Base-by-base conservation (phyloP, 2,329 filamentous ascomycete species). In the Alternaria arbusti region DNA sequence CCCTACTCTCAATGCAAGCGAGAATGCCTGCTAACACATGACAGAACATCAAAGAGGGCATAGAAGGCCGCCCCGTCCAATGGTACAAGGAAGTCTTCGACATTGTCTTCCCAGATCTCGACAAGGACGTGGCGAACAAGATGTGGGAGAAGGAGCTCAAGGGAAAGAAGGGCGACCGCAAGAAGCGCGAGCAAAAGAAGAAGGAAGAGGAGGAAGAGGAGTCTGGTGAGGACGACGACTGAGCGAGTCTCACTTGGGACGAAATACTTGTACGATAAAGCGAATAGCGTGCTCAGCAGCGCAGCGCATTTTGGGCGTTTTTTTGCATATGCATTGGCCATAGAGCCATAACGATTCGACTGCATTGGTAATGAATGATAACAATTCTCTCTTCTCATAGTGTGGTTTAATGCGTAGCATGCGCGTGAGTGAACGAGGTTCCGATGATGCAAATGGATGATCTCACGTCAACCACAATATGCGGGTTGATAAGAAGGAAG, bases 61-160 rank as follows among this genome's bases (percentile, higher is more conserved):
- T 99, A 66, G 90, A 97, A 81, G 96, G 96, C 74, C 92, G 91
- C 71, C 91, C 96, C 0, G 95, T 95, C 17, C 90, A 88, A 75
- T 99, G 96, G 96, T 99, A 98, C 84, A 87, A 87, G 7, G 94
- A 99, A 70, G 93, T 99, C 54, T 98, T 97, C 79, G 88, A 95
- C 67, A 86, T 97, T 65, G 89, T 98, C 71, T 99, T 99, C 84
- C 89, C 92, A 40, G 85, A 91, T 68, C 81, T 98, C 17, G 92
- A 97, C 81, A 85, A 84, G 65, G 86, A 90, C 45, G 82, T 88
- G 64, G 93, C 91, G 65, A 96, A 92, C 80, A 87, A 85, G 40
- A 68, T 89, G 68, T 96, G 93, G 89, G 90, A 90, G 70, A 84
- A 88, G 72, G 83, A 88, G 69, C 78, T 91, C 23, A 80, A 76